Evolutionary conservation across 495 filamentous ascomycete species (phyloP).

Genomic region (Aspergillus carlsbadensis): DNA sequence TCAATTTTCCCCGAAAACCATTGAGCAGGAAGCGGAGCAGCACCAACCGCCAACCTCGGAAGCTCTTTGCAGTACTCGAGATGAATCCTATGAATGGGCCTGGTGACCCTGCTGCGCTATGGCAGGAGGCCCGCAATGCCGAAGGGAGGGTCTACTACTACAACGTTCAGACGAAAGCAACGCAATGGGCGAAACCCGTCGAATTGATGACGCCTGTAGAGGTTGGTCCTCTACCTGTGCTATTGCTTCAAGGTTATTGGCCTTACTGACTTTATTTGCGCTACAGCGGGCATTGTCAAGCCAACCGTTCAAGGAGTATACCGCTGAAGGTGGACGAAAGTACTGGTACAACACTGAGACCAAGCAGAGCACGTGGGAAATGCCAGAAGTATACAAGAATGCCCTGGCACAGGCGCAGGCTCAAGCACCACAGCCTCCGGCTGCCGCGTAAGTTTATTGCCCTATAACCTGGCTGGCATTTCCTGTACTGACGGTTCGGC

Average conservation of each 20-base stretch:
- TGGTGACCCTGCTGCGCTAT: constrained; percentile 55
- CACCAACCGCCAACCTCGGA: neutral
- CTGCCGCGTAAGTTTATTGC: constrained; percentile 58
- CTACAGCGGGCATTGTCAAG: constrained; percentile 72
- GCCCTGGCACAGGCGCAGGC: constrained; percentile 62
- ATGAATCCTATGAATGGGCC: constrained; percentile 68
- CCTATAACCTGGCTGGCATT: neutral
- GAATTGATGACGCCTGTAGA: constrained; percentile 87
- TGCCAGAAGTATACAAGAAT: constrained; percentile 80
- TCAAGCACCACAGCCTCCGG: constrained; percentile 44
- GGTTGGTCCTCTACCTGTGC: constrained; percentile 51
- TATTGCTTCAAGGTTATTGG: too few species aligned
- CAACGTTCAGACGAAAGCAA: constrained; percentile 80
- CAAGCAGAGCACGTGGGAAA: constrained; percentile 92
- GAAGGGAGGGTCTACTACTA: constrained; percentile 95
- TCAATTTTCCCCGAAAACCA: constrained; percentile 22
- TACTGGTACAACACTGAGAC: constrained; percentile 94
- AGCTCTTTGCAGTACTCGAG: constrained; percentile 8
- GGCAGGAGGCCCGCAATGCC: constrained; percentile 80
- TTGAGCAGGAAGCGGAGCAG: constrained; percentile 1
- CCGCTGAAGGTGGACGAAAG: constrained; percentile 77
- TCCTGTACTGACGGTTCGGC: constrained; percentile 23
- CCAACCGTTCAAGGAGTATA: constrained; percentile 93
- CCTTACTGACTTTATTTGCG: neutral
- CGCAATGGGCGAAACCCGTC: constrained; percentile 90